A percentile compares a stretch with the other conserved stretches of the same genome.
phyloP scores from a whole-genome alignment of 2,329 filamentous ascomycete genomes.

The Neodidymelliopsis sp. region DNA sequence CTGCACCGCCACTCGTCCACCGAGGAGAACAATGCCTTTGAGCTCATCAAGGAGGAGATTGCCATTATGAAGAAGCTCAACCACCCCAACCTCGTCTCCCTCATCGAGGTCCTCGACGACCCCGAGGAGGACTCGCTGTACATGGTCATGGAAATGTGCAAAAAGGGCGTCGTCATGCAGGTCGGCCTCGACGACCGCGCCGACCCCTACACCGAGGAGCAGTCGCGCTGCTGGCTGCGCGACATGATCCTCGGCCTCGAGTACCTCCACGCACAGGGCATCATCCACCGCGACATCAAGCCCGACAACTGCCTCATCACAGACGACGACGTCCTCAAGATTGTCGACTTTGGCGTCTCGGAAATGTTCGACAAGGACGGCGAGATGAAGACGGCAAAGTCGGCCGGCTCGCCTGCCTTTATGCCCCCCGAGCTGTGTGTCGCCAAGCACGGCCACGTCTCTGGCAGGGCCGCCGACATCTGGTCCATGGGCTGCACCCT shows the following conservation, averaged over 20 bases:
- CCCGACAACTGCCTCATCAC: constrained; percentile 94
- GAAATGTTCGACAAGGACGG: constrained; percentile 94
- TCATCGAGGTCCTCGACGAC: constrained; percentile 95
- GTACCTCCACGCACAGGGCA: constrained; percentile 92
- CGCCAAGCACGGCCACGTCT: constrained; percentile 83
- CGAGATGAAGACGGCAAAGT: constrained; percentile 91
- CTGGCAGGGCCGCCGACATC: constrained; percentile 88
- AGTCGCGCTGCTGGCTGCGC: constrained; percentile 89
- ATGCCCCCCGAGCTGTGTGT: constrained; percentile 92
- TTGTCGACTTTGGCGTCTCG: constrained; percentile 98
- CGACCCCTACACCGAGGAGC: constrained; percentile 81
- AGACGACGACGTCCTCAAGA: constrained; percentile 90
- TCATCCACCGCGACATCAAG: constrained; percentile 97
- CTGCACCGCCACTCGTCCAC: constrained; percentile 66
- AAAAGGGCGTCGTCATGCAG: constrained; percentile 97
- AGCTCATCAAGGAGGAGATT: constrained; percentile 93
- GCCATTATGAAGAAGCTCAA: constrained; percentile 99
- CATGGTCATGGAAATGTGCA: constrained; percentile 99
- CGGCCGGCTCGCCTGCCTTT: constrained; percentile 93
- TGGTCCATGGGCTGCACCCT: constrained; percentile 99
- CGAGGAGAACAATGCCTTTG: constrained; percentile 74
- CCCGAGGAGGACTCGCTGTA: constrained; percentile 95
- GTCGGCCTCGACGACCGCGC: constrained; percentile 85
- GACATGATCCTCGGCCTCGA: constrained; percentile 95
- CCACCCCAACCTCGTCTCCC: constrained; percentile 89